These are phyloP conservation scores for Podospora pseudopauciseta DNA, from an alignment of 495 filamentous ascomycete genomes.

Conservation along the genomic window DNA sequence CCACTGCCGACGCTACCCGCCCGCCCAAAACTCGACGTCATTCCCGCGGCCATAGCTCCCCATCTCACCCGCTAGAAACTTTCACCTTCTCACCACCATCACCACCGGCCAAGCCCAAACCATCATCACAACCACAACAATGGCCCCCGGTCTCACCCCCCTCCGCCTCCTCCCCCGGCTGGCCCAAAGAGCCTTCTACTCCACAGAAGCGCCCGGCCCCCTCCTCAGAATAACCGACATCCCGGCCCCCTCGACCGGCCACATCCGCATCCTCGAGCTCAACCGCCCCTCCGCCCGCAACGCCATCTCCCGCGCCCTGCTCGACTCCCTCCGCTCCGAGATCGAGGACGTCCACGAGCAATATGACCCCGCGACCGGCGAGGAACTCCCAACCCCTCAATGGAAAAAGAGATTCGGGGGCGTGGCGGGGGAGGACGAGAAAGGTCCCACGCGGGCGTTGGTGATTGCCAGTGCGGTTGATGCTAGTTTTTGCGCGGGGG, in stretches of 20 bases:
- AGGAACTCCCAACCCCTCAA: conserved; percentile 38
- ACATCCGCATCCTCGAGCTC: conserved; percentile 82
- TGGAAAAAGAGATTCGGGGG: conserved; percentile 40
- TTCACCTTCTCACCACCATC: neutral
- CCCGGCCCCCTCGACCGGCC: conserved; percentile 74
- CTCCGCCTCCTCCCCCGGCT: conserved; percentile 10
- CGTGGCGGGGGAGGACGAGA: conserved; percentile 37
- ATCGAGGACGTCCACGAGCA: conserved; percentile 66
- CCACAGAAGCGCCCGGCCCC: conserved; percentile 39
- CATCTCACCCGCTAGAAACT: too few relatives aligned
- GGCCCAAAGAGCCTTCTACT: conserved; percentile 20
- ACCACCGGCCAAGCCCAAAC: neutral
- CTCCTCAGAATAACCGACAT: conserved; percentile 68
- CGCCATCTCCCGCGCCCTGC: conserved; percentile 76
- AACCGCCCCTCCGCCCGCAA: conserved; percentile 83
- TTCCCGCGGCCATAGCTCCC: neutral
- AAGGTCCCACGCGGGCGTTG: conserved; percentile 66
- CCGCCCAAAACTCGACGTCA: neutral
- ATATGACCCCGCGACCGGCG: conserved; percentile 52
- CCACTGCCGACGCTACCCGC: neutral
- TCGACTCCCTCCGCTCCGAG: conserved; percentile 65
- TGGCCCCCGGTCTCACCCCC: conserved; percentile 12
- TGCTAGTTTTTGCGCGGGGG: conserved; percentile 84
- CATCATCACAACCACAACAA: conserved; percentile 4
- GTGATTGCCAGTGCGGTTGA: conserved; percentile 77